Evolutionary conservation across 2,329 filamentous ascomycete genomes (phyloP), one percentile per base, ranked within the genome.

Genomic region (Boeremia exigua): DNA sequence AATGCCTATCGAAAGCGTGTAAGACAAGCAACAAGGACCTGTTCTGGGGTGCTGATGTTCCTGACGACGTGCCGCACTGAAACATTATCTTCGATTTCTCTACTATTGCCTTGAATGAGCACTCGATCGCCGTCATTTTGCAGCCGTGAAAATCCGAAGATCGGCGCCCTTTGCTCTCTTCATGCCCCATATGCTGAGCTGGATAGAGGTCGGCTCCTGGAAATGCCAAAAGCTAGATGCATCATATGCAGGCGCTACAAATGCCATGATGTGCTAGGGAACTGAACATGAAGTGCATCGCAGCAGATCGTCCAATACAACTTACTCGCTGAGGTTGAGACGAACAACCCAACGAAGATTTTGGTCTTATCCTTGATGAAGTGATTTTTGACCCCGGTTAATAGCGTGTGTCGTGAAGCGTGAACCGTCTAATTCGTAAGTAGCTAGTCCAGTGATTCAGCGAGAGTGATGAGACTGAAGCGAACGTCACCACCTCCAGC

Each of bases 381-480:
- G 36, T 6, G 6, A 2, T 6, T 25, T 17, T n/a, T 19, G 34
- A 37, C 19, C 40, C 14, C 6, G 17, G 15, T 7, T 14, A 9
- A 9, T 29, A 29, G 40, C 28, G 15, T 23, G 19, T 11, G 2
- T 45, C 6, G 6, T 25, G 11, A 19, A 36, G 15, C 17, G 11
- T 9, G 12, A 37, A 40, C 34, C 17, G 29, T 50, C 17, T 40
- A 6, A n/a, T 32, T 12, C 11, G 27, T 11, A 17, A 23, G 34
- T 15, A 15, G 43, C 63, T 69, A 74, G 38, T 84, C 75, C 82
- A 72, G 84, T 80, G 72, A 87, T 61, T 84, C 81, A 36, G 83
- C 84, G 62, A 88, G 69, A 54, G 82, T 84, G 50, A 88, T 82
- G 51, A 88, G 70, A 74, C 86, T 88, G 73, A 88, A 88, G 60